Evolutionary conservation across 768 basidiomycete genomes (phyloP), one percentile per base, ranked within the genome.

Genomic region (Guyanaporus albipodus): DNA sequence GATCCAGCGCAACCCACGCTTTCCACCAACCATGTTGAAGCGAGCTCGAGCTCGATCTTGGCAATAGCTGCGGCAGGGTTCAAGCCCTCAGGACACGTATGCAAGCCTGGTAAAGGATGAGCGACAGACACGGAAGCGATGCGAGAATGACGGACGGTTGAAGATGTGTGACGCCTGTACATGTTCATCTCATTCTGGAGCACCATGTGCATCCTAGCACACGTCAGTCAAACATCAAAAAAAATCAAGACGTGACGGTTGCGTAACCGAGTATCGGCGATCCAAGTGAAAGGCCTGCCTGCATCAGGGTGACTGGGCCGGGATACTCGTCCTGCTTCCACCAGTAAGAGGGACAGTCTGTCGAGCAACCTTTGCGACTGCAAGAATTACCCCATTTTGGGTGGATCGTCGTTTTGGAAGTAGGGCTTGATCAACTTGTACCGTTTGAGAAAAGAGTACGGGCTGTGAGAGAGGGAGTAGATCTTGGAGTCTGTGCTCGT

Each of bases 281-380:
- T 95, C 95, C 95, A n/a, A n/a, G n/a, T n/a, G n/a, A 98, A 55
- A 94, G 76, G 70, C 96, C 96, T 0, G 92, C 91, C 59, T 92
- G 89, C 91, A 97, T 92, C 59, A 97, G 73, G 0, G 93, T 93
- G 1, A 94, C 95, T 6, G 95, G 95, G 29, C 95, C 94, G 32
- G 98, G 86, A 70, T 99, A 99, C 68, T 92, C 88, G 63, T 97
- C 93, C 70, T 93, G 91, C 72, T 97, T 98, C 95, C 95, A 98
- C 95, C 95, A 97, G 71, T 98, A 96, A 24, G 85, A 88, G 4
- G 95, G 95, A 78, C 95, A 99, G 35, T 87, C 89, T 0, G 95
- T 98, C 35, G 93, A 93, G 74, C 95, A 99, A 72, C 96, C 91
- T 93, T 21, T 70, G 80, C 10, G 90, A 87, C 70, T 98, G 96